Evolutionary conservation across 2,329 filamentous ascomycete species (phyloP).

Genomic region (Pseudocercospora musae): DNA sequence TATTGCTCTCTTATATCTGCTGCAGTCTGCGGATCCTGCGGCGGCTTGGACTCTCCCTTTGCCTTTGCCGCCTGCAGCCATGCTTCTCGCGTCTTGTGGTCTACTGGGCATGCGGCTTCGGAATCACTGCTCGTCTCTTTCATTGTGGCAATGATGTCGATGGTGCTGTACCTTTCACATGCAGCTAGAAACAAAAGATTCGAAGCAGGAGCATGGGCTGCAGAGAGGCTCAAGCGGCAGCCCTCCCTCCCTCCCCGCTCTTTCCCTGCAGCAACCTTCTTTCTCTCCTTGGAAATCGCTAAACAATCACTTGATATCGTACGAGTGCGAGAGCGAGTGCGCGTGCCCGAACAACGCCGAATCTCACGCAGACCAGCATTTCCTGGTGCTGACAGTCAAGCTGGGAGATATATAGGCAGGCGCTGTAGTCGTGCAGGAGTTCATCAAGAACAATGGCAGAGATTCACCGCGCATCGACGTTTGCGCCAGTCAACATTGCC

Average conservation of each 20-base stretch:
- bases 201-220: neutral
- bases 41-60: constrained; percentile 22
- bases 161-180: neutral
- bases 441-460: constrained; percentile 38
- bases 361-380: neutral
- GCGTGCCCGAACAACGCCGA: neutral
- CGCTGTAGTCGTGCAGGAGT: neutral
- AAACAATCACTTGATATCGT: neutral
- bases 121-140: constrained; percentile 33
- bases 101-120: constrained; percentile 70
- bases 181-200: constrained; percentile 1
- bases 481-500: constrained; percentile 95
- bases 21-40: constrained; percentile 17
- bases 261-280: neutral
- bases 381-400: neutral
- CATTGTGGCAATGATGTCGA: neutral
- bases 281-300: neutral
- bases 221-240: neutral
- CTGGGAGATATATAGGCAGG: neutral
- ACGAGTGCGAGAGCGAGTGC: neutral
- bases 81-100: constrained; percentile 80
- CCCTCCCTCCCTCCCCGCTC: neutral
- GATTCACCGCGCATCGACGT: constrained; percentile 90
- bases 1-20: neutral
- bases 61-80: constrained; percentile 73